Evolutionary conservation across 495 filamentous ascomycete species (phyloP), one percentile per base, ranked within the genome.

Genomic region (Aspergillus nidulans): DNA sequence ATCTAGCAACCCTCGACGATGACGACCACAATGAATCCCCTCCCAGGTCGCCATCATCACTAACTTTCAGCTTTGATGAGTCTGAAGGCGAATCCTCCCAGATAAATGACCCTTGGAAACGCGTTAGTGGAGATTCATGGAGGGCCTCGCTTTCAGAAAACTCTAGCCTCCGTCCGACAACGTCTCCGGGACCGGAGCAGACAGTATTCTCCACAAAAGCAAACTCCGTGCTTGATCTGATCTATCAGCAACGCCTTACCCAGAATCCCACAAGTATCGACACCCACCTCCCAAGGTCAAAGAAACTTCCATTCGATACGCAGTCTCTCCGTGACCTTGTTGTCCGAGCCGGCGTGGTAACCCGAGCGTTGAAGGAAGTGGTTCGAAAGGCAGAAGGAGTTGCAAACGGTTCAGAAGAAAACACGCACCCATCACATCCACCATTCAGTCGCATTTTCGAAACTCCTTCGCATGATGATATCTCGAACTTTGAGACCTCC

Each of bases 241-340:
- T 97, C 69, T 85, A 91, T 68, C 81, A 88, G 56, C 81, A 84
- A 61, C 81, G 78, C 28, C 75, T 73, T 16, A 67, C 76, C 2
- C 71, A 79, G 8, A 76, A 81, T 61, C 76, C 79, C 12, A 67
- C 70, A 41, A 55, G 77, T 36, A 48, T 68, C 28, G 65, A 76
- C 16, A 59, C 74, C 18, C 62, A 74, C 8, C 69, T 73, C 42
- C 68, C 78, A 16, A 69, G 83, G 10, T 71, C 82, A 40, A 86
- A 87, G 57, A 95, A 95, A 67, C 83, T 96, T 28, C 89, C 89
- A 13, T 97, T 97, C 60, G 91, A 96, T 64, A 96, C 91, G 9
- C 90, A 87, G 28, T 95, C 89, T 53, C 82, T 97, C 19, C 85
- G 86, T 55, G 89, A 92, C 66, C 77, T 97, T 44, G 91, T 97